Conservation (phyloP, 805 yeast genomes). For the Zygosaccharomyces gambellarensis region DNA sequence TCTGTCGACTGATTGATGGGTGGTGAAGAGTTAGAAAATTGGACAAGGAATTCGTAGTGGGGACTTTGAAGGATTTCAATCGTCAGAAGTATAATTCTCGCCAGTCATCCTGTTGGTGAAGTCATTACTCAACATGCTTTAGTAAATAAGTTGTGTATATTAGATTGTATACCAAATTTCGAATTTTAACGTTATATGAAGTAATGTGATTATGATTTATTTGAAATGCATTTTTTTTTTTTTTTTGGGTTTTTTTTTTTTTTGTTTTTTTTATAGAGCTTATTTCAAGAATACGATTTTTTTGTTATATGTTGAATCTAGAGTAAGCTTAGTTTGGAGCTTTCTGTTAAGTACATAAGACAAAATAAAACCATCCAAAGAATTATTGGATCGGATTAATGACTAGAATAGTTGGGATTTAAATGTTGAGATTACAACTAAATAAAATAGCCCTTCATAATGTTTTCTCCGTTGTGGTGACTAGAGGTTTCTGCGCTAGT, state of each 20-base stretch:
- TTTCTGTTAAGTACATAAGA: no score
- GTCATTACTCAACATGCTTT: neutral
- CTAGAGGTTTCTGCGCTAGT: slow-evolving; percentile 2
- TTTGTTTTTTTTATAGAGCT: no score
- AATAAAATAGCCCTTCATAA: neutral
- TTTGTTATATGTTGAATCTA: no score
- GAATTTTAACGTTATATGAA: neutral
- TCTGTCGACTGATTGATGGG: neutral
- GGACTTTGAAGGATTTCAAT: slow-evolving; percentile 14
- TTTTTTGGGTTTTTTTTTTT: no score
- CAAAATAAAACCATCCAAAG: neutral
- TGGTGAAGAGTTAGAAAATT: neutral
- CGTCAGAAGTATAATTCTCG: neutral
- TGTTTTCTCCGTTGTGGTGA: neutral
- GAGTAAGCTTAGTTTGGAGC: no score
- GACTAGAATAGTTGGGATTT: neutral
- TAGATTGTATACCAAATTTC: neutral
- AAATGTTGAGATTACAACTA: slow-evolving; percentile 4
- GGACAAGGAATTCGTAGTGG: slow-evolving; percentile 8
- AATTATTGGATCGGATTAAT: neutral
- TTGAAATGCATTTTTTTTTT: neutral
- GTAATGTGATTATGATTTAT: neutral
- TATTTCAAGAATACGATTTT: no score
- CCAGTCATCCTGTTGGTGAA: neutral
- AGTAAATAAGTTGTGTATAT: neutral